Evolutionary conservation across 1,284 basidiomycete species (phyloP).

Genomic region (Phaffia rhodozyma): DNA sequence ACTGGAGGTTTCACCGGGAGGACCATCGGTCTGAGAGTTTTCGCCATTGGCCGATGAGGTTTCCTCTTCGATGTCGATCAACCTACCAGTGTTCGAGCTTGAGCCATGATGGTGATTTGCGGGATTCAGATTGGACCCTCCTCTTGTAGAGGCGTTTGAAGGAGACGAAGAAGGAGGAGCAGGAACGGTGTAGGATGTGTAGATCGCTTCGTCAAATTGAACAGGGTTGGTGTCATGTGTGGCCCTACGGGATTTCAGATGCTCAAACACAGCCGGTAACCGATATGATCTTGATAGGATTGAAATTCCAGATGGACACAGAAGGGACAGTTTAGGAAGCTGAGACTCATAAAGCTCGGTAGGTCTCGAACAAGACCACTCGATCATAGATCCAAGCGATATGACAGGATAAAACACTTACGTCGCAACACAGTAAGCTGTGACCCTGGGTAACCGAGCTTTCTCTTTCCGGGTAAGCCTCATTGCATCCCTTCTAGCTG

Average conservation of each 20-base stretch:
- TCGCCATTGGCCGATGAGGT: not conserved
- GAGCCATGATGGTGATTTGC: not conserved
- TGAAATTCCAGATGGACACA: no score
- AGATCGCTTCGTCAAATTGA: conserved; percentile 18
- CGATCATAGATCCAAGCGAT: not conserved
- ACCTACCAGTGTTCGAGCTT: not conserved
- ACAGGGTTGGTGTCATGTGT: conserved; percentile 13
- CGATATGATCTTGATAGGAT: conserved; percentile 9
- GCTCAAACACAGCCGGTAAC: conserved; percentile 10
- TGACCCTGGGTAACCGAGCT: conserved; percentile 63
- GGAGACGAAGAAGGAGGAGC: not conserved
- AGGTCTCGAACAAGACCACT: no score
- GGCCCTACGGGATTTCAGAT: conserved; percentile 11
- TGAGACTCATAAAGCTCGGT: not conserved
- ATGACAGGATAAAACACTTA: conserved; percentile 34
- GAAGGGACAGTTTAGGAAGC: not conserved
- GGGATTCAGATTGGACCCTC: conserved; percentile 12
- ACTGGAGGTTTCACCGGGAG: not conserved
- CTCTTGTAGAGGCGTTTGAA: not conserved
- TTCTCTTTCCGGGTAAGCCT: conserved; percentile 86
- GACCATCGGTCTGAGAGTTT: not conserved
- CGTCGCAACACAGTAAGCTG: conserved; percentile 89
- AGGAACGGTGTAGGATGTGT: conserved; percentile 17
- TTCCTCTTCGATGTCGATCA: conserved; percentile 16
- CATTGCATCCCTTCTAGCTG: conserved; percentile 79